These are phyloP conservation scores for Colletotrichum chlorophyti DNA, from an alignment of 2,329 filamentous ascomycete species.

Conservation along the genomic window DNA sequence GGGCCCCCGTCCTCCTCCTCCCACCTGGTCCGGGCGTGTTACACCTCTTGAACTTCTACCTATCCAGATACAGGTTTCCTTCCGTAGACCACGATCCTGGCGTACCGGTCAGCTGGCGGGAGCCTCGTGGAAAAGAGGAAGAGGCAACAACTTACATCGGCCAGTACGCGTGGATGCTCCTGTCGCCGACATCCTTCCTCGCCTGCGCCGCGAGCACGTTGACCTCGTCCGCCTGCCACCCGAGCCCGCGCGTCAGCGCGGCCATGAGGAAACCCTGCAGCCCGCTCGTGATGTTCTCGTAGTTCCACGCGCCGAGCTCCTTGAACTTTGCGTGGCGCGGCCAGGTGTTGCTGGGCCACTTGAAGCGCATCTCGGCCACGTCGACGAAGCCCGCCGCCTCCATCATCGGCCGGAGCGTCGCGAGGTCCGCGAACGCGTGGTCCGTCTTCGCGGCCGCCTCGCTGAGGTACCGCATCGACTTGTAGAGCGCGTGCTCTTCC, in stretches of 20 bases:
- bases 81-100: constrained; percentile 23
- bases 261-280: constrained; percentile 44
- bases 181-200: constrained; percentile 34
- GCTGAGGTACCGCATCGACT: constrained; percentile 35
- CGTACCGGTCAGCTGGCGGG: background rate
- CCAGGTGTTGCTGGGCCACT: constrained; percentile 48
- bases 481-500: constrained; percentile 24
- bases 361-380: constrained; percentile 37
- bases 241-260: constrained; percentile 43
- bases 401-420: constrained; percentile 29
- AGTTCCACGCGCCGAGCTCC: constrained; percentile 41
- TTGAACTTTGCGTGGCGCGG: constrained; percentile 42
- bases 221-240: constrained; percentile 41
- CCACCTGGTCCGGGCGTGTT: background rate
- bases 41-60: background rate
- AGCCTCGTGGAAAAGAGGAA: background rate
- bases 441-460: constrained; percentile 27
- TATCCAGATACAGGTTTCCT: constrained; percentile 2
- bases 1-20: background rate
- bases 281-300: constrained; percentile 40
- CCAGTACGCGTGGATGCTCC: constrained; percentile 39
- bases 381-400: constrained; percentile 42
- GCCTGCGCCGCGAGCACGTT: constrained; percentile 33
- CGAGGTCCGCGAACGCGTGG: constrained; percentile 24
- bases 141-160: constrained; percentile 41